Percentiles rank a stretch among this genome's conserved stretches.
Conservation (phyloP, 2,329 filamentous ascomycete genomes). For the Neoscytalidium dimidiatum region DNA sequence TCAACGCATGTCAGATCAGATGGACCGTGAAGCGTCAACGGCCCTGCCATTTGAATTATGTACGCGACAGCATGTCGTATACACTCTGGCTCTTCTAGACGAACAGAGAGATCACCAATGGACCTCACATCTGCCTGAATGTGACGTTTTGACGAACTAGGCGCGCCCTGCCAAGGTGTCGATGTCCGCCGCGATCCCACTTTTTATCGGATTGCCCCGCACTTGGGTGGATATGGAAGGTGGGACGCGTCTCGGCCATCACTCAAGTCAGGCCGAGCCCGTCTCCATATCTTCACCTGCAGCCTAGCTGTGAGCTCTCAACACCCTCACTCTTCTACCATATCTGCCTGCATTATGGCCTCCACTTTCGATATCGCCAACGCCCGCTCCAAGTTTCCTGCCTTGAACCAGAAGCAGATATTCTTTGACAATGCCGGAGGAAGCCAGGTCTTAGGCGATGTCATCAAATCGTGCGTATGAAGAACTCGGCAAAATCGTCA, state of each 20-base stretch:
- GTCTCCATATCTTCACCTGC: background rate
- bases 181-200: background rate
- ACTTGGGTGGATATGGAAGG: background rate
- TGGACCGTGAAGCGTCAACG: too few relatives aligned
- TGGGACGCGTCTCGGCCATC: background rate
- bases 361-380: constrained; percentile 56
- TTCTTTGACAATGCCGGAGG: constrained; percentile 80
- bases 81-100: too few relatives aligned
- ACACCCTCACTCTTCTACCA: background rate
- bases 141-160: background rate
- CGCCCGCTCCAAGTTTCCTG: constrained; percentile 66
- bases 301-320: background rate
- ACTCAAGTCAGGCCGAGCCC: background rate
- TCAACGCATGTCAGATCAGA: too few relatives aligned
- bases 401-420: constrained; percentile 65
- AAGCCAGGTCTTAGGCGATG: constrained; percentile 67
- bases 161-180: background rate
- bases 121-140: too few relatives aligned
- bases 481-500: background rate
- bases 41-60: too few relatives aligned
- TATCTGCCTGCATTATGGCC: constrained; percentile 26
- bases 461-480: constrained; percentile 64
- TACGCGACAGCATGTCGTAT: too few relatives aligned
- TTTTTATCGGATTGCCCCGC: constrained; percentile 4
- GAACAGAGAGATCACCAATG: too few relatives aligned